Evolutionary conservation across 306 rosid species (phyloP).

Genomic region (Casuarina equisetifolia): DNA sequence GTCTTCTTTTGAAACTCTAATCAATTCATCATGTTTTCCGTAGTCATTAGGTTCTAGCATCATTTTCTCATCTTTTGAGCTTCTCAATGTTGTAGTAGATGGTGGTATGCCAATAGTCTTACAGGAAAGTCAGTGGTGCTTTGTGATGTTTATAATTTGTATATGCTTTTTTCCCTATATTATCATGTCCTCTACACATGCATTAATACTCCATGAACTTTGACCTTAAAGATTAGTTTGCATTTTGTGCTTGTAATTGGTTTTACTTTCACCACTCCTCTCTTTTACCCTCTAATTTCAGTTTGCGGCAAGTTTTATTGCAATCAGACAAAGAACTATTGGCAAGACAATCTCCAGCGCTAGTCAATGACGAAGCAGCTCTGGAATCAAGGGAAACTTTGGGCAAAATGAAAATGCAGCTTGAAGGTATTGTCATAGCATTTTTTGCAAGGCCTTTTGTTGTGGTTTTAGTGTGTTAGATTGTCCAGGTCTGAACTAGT

Average conservation of each 20-base stretch:
- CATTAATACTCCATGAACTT: neutral
- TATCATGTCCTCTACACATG: neutral
- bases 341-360: slow-evolving; percentile 26
- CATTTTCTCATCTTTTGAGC: neutral
- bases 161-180: neutral
- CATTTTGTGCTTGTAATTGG: neutral
- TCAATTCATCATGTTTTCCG: neutral
- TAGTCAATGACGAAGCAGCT: slow-evolving; percentile 23
- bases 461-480: neutral
- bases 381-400: slow-evolving; percentile 20
- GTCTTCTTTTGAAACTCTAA: neutral
- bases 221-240: too few relatives aligned
- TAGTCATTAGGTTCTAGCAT: neutral
- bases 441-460: neutral
- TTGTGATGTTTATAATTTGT: neutral
- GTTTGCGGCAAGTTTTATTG: slow-evolving; percentile 35
- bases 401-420: slow-evolving; percentile 38
- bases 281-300: slow-evolving; percentile 1
- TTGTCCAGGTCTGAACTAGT: neutral
- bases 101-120: neutral
- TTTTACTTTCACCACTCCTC: neutral
- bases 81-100: neutral
- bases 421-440: slow-evolving; percentile 3
- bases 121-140: neutral
- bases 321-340: slow-evolving; percentile 41